Base-by-base conservation (phyloP, 2,329 filamentous ascomycete genomes). In the Grosmannia serpens region DNA sequence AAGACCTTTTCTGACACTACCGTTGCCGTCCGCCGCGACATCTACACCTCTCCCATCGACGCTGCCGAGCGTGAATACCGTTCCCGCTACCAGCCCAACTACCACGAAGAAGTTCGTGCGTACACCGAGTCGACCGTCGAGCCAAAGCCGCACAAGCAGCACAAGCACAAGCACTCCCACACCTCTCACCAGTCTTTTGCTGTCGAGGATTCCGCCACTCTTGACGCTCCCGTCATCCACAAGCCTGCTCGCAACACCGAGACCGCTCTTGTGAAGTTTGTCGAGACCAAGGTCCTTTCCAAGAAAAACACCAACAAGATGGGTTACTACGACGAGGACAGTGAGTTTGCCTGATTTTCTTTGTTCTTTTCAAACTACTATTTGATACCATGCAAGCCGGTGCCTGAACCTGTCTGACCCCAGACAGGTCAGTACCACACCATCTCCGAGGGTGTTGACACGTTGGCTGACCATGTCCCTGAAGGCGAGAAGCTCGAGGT, bases 11-110 rank as follows among this genome's bases (percentile, higher is more conserved):
- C 79, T 68, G 82, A 86, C 72, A 79, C 82, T 71, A 82, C 83
- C 71, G 74, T 88, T 72, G 82, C 89, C 74, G 76, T 85, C 69
- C 77, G 77, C 64, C 71, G 73, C 66, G 73, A 75, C 68, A 70
- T 74, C 69, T 70, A 76, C 66, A 69, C 69, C 66, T 77, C 72
- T 65, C 73, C 78, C 65, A 77, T 86, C 71, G 84, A 87, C 74
- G 71, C 80, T 65, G 81, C 81, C 69, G 84, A 87, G 74, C 81
- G 80, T 73, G 77, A 85, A 73, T 86, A 85, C 71, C 83, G 83
- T 69, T 74, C 82, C 70, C 81, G 80, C 64, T 75, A 77, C 73
- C 80, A 82, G 65, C 76, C 79, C 65, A 72, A 69, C 69, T 76
- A 75, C 71, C 64, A 65, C 59, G 71, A 77, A 62, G 70, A 75